These are phyloP conservation scores for Cafeteria roenbergensis DNA, from an alignment of 108 stramenopile genomes.

Conservation along the genomic window DNA sequence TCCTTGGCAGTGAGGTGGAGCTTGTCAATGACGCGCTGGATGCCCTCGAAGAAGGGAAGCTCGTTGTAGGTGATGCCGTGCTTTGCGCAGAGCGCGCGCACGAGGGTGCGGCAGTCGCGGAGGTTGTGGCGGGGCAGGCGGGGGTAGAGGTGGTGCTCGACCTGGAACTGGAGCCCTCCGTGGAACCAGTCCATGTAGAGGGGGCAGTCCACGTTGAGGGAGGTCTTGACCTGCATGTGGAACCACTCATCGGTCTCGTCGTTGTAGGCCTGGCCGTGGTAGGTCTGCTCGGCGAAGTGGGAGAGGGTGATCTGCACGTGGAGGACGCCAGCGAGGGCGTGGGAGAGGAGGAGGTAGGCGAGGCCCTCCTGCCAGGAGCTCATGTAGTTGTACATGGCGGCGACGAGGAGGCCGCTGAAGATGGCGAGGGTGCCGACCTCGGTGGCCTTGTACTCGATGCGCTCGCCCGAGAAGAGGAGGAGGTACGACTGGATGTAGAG, in stretches of 20 bases:
- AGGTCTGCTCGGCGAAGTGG: conserved; percentile 55
- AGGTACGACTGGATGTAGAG: conserved; percentile 57
- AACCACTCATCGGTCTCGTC: conserved; percentile 44
- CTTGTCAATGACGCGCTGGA: conserved; percentile 22
- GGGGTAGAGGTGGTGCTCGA: conserved; percentile 75
- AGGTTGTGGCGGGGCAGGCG: conserved; percentile 69
- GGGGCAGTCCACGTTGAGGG: conserved; percentile 63
- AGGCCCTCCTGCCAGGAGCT: conserved; percentile 38
- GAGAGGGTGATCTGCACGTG: conserved; percentile 67
- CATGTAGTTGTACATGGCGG: conserved; percentile 28
- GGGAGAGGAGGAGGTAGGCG: conserved; percentile 53
- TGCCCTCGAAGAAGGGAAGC: conserved; percentile 48
- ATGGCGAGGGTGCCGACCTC: conserved; percentile 47
- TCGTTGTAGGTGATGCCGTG: conserved; percentile 52
- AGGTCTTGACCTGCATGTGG: conserved; percentile 48
- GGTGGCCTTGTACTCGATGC: conserved; percentile 23
- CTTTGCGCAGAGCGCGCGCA: conserved; percentile 56
- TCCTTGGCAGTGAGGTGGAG: conserved; percentile 4
- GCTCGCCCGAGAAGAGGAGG: conserved; percentile 29
- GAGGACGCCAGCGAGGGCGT: conserved; percentile 63
- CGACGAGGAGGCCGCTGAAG: conserved; percentile 48
- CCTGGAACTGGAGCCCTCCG: conserved; percentile 78
- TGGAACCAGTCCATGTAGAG: conserved; percentile 76
- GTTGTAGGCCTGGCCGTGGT: conserved; percentile 35
- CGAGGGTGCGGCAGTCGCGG: conserved; percentile 46